Evolutionary conservation across 225 moss, liverwort and hornwort species (phyloP).

Genomic region (Physcomitrellopsis africana): DNA sequence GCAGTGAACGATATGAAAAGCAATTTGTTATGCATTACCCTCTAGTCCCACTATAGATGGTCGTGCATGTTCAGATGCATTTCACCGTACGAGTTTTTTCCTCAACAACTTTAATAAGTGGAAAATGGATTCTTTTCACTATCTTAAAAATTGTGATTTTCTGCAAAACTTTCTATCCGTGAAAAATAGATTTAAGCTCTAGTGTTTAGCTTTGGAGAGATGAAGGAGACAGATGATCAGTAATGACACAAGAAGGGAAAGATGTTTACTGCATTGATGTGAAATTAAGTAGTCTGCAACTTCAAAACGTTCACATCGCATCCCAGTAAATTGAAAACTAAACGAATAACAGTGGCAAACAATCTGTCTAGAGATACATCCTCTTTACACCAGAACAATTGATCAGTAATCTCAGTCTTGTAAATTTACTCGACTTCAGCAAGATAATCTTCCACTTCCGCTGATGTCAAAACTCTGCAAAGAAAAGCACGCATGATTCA

Average conservation of each 20-base stretch:
- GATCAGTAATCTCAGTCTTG: background rate
- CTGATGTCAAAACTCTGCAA: slow-evolving; percentile 86
- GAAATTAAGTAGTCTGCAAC: slow-evolving; percentile 6
- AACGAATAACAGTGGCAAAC: background rate
- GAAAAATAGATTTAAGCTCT: no score
- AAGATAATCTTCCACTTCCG: slow-evolving; percentile 98
- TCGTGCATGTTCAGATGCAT: no score
- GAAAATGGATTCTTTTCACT: no score
- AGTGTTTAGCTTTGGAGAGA: no score
- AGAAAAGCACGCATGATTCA: no score
- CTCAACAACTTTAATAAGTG: no score
- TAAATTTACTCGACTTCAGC: slow-evolving; percentile 87
- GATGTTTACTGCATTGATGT: background rate
- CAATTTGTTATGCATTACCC: no score
- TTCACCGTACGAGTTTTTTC: no score
- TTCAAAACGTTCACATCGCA: background rate
- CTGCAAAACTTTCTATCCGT: no score
- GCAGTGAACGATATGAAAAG: no score
- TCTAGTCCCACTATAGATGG: no score
- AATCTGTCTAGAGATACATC: slow-evolving; percentile 14
- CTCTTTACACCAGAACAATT: slow-evolving; percentile 17
- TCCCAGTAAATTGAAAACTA: slow-evolving; percentile 5
- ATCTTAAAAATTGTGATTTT: no score
- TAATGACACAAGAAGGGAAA: background rate
- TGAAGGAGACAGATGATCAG: background rate